These are phyloP conservation scores for Hypsizygus marmoreus DNA, from an alignment of 768 basidiomycete genomes.

Conservation along the genomic window DNA sequence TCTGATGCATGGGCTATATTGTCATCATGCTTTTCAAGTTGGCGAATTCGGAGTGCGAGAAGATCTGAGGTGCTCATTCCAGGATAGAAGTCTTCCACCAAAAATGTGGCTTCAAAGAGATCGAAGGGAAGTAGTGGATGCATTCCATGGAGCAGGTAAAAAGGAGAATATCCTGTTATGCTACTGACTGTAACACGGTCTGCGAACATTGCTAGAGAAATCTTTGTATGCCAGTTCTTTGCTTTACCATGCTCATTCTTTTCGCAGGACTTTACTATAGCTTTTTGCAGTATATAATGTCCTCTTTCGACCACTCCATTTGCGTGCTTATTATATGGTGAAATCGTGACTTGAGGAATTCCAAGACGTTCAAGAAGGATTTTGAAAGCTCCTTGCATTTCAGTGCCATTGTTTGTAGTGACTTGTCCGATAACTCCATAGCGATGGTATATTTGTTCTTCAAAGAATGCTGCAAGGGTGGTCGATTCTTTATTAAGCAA, in stretches of 20 bases:
- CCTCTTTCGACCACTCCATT: too few relatives aligned
- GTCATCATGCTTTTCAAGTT: constrained; percentile 17
- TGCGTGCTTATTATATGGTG: too few relatives aligned
- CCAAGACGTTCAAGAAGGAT: too few relatives aligned
- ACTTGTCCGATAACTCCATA: constrained; percentile 38
- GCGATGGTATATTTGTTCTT: constrained; percentile 17
- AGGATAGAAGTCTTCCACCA: constrained; percentile 3
- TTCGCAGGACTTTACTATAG: constrained; percentile 25
- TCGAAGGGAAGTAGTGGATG: constrained; percentile 30
- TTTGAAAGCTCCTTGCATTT: constrained; percentile 31
- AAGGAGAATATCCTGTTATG: too few relatives aligned
- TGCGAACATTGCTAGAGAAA: too few relatives aligned
- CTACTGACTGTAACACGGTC: too few relatives aligned
- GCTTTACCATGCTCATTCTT: constrained; percentile 18
- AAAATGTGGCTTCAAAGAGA: constrained; percentile 21
- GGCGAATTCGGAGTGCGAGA: constrained; percentile 9
- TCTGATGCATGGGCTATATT: too few relatives aligned
- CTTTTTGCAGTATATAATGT: constrained; percentile 22
- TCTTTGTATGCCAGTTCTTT: constrained; percentile 26
- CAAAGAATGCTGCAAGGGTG: constrained; percentile 20
- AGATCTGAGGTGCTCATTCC: constrained; percentile 13
- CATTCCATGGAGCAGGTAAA: too few relatives aligned
- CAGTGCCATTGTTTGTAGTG: constrained; percentile 39
- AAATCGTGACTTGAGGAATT: too few relatives aligned
- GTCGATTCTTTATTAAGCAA: constrained; percentile 28